Conservation (phyloP, 352 stramenopile genomes). For the Globisporangium nodosum region DNA sequence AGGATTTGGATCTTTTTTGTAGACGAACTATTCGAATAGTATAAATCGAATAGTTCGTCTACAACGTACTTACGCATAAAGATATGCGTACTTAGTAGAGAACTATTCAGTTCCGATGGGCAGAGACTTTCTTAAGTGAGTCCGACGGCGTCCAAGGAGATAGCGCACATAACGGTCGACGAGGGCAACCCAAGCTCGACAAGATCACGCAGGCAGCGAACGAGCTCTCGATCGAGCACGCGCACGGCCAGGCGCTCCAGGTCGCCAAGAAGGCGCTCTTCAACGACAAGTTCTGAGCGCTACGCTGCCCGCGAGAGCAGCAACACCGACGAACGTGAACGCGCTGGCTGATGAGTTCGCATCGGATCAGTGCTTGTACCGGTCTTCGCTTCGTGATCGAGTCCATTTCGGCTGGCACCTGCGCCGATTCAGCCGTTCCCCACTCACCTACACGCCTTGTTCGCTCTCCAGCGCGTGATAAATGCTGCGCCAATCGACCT, state of each 20-base stretch:
- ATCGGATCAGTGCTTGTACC: background rate
- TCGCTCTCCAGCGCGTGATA: background rate
- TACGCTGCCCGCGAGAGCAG: background rate
- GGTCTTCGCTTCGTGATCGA: background rate
- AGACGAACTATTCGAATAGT: no score
- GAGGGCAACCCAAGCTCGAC: constrained; percentile 26
- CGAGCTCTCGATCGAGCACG: constrained; percentile 83
- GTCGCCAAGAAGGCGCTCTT: constrained; percentile 81
- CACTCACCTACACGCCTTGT: background rate
- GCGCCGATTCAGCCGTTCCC: no score
- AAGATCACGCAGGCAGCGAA: constrained; percentile 85
- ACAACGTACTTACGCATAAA: no score
- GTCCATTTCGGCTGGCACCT: background rate
- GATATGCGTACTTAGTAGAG: no score
- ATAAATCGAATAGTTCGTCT: no score
- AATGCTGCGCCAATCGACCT: constrained; percentile 2
- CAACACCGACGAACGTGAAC: background rate
- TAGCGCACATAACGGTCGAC: no score
- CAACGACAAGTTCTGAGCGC: constrained; percentile 65
- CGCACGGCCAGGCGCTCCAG: constrained; percentile 73
- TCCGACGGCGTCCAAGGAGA: constrained; percentile 31
- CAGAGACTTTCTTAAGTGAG: no score
- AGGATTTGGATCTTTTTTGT: no score
- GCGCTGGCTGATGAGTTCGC: background rate
- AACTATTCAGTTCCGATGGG: no score